These are phyloP conservation scores for Neobulgaria alba DNA, from an alignment of 2,329 filamentous ascomycete species.

Conservation along the genomic window DNA sequence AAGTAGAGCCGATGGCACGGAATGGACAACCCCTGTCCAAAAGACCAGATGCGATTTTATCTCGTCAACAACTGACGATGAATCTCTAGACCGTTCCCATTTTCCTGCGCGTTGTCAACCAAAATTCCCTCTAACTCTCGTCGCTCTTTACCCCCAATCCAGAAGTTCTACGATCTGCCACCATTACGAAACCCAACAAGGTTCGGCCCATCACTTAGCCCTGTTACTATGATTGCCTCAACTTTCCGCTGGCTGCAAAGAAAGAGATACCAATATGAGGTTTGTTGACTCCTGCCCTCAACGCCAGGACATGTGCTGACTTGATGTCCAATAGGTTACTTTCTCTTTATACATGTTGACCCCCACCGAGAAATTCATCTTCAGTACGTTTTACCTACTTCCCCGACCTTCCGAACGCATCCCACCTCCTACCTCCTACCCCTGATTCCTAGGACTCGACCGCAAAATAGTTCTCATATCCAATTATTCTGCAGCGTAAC, in stretches of 20 bases:
- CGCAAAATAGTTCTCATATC: not conserved
- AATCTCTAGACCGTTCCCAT: no score
- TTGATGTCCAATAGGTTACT: constrained; percentile 89
- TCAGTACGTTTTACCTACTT: constrained; percentile 52
- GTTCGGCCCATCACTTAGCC: constrained; percentile 1
- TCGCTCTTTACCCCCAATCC: not conserved
- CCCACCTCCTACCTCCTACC: not conserved
- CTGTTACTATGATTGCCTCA: constrained; percentile 32
- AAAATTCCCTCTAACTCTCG: no score
- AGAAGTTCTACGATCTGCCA: not conserved
- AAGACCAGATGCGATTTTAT: no score
- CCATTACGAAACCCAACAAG: not conserved
- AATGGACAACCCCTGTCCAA: no score
- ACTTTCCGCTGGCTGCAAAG: constrained; percentile 76
- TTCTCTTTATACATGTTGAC: constrained; percentile 97
- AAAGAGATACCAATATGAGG: constrained; percentile 95
- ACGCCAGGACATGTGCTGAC: constrained; percentile 4
- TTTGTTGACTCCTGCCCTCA: constrained; percentile 3
- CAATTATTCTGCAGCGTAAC: not conserved
- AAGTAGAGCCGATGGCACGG: no score
- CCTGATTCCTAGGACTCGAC: not conserved
- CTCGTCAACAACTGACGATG: no score
- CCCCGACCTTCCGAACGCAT: not conserved
- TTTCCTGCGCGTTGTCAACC: no score
- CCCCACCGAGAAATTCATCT: constrained; percentile 90